These are phyloP conservation scores for Pseudozyma pruni DNA, from an alignment of 1,284 basidiomycete genomes.

Conservation along the genomic window DNA sequence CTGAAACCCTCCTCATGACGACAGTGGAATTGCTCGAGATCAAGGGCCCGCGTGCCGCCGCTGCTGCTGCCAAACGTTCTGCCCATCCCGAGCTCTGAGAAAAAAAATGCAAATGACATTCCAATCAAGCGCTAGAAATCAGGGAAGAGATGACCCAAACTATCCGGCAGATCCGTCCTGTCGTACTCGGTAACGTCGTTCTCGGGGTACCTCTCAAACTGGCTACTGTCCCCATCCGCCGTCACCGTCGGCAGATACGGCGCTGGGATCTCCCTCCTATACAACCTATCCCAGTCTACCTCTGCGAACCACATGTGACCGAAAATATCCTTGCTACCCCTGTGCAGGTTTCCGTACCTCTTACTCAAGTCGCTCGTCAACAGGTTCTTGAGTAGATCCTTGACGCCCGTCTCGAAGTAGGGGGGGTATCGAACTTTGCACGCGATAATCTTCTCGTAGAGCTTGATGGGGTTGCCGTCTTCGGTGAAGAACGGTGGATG, in stretches of 20 bases:
- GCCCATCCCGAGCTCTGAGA: constrained; percentile 21
- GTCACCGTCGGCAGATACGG: constrained; percentile 81
- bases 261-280: constrained; percentile 88
- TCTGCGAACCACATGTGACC: constrained; percentile 96
- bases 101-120: too few species aligned
- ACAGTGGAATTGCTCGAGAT: constrained; percentile 51
- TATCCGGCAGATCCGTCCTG: constrained; percentile 55
- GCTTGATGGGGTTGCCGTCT: constrained; percentile 75
- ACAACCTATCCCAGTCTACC: constrained; percentile 91
- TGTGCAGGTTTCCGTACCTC: constrained; percentile 89
- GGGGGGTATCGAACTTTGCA: constrained; percentile 90
- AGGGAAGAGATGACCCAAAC: constrained; percentile 59
- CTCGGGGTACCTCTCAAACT: constrained; percentile 65
- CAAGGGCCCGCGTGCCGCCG: constrained; percentile 35
- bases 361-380: constrained; percentile 90
- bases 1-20: too few species aligned
- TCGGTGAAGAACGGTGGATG: constrained; percentile 69
- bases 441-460: constrained; percentile 92
- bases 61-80: constrained; percentile 2
- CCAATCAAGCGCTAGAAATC: too few species aligned
- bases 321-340: constrained; percentile 95
- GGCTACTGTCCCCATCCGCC: constrained; percentile 68
- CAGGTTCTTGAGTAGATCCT: constrained; percentile 86
- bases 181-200: constrained; percentile 63
- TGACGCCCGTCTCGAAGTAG: constrained; percentile 83